These are phyloP conservation scores for Spiromastix sp. DNA, from an alignment of 2,329 filamentous ascomycete species.

Conservation along the genomic window DNA sequence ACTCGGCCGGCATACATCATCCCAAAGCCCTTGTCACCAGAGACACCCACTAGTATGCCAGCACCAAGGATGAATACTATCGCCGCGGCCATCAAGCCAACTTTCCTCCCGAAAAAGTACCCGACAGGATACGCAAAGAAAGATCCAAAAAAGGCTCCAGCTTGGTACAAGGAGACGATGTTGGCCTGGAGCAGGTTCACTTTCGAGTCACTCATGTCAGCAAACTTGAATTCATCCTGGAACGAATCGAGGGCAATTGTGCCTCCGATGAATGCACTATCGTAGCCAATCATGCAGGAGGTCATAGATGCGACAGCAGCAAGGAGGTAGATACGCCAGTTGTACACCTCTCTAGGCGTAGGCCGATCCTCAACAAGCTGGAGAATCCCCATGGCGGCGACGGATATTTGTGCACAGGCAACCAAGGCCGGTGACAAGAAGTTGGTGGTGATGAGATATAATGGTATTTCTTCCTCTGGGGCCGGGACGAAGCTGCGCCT, in stretches of 20 bases:
- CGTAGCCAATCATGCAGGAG: conserved; percentile 51
- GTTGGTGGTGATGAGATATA: no score
- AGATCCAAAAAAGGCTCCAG: conserved; percentile 74
- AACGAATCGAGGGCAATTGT: conserved; percentile 64
- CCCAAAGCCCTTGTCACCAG: conserved; percentile 51
- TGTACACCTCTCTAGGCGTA: conserved; percentile 49
- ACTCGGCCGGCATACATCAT: conserved; percentile 48
- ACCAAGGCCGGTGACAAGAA: no score
- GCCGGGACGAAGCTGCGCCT: no score
- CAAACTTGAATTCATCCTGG: conserved; percentile 56
- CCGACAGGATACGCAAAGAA: conserved; percentile 56
- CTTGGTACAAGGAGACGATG: conserved; percentile 73
- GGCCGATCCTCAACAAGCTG: conserved; percentile 37
- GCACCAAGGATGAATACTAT: conserved; percentile 60
- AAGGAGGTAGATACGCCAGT: conserved; percentile 48
- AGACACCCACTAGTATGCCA: conserved; percentile 61
- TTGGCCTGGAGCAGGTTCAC: conserved; percentile 57
- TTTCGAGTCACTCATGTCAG: conserved; percentile 34
- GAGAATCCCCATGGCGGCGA: conserved; percentile 28
- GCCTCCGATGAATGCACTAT: conserved; percentile 70
- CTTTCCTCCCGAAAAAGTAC: conserved; percentile 57
- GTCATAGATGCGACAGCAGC: conserved; percentile 46
- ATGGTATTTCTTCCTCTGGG: no score
- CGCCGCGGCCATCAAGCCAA: conserved; percentile 51
- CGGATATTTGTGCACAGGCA: no score